Base-by-base conservation (phyloP, 768 basidiomycete genomes). In the Lyophyllum atratum region DNA sequence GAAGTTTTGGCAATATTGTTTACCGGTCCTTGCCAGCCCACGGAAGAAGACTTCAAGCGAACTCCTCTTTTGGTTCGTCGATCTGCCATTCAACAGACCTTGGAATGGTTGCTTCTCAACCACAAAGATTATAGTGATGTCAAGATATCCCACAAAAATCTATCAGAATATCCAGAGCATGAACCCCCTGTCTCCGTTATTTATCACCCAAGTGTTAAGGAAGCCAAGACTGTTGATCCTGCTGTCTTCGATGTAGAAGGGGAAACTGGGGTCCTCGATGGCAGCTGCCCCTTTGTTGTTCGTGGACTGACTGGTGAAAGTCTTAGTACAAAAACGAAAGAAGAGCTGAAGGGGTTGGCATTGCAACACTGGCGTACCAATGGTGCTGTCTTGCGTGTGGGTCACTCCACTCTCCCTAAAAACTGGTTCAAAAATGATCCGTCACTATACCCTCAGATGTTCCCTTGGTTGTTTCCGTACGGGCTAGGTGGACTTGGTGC, bases 401-500 rank as follows among this genome's bases (percentile, higher is more conserved):
- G n/a, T n/a, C n/a, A n/a, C n/a, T n/a, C n/a, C n/a, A n/a, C n/a
- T n/a, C n/a, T n/a, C n/a, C n/a, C n/a, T n/a, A n/a, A n/a, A n/a
- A n/a, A n/a, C n/a, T n/a, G n/a, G n/a, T n/a, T n/a, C n/a, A n/a
- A n/a, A n/a, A n/a, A n/a, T n/a, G n/a, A n/a, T n/a, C n/a, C n/a
- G n/a, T n/a, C n/a, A n/a, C n/a, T n/a, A n/a, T n/a, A n/a, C n/a
- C n/a, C n/a, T n/a, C n/a, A n/a, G n/a, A n/a, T n/a, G n/a, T n/a
- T n/a, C n/a, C 75, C 74, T 0, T 78, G 75, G 74, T 55, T 78
- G 1, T 80, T 74, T 68, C 76, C 73, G 4, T 78, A 77, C 66
- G 76, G 78, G 0, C 25, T 62, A 17, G 73, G 73, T 17, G 63
- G 69, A 4, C 61, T 72, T 21, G 70, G 70, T 12, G 28, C 52